Percentiles rank a stretch among this genome's conserved stretches.
Conservation (phyloP, 805 yeast genomes). For the Lipomyces lipofer region DNA sequence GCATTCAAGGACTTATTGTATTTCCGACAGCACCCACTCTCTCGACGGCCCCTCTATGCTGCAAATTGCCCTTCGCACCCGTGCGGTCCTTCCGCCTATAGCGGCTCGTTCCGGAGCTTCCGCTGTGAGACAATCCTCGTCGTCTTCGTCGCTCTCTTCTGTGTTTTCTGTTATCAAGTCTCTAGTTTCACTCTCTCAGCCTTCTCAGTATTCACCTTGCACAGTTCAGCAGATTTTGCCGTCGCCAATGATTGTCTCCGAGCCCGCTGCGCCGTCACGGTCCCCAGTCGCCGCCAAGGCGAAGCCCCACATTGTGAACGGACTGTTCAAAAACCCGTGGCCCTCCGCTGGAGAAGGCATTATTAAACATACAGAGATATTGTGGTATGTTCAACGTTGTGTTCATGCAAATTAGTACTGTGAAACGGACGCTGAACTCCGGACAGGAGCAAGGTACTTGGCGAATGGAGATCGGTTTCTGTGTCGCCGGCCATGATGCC, state of each 20-base stretch:
- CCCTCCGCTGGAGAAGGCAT: slow-evolving; percentile 15
- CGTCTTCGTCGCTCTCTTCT: slow-evolving; percentile 10
- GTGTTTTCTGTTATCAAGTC: slow-evolving; percentile 1
- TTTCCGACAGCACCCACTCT: too few relatives aligned
- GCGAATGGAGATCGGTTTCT: slow-evolving; percentile 17
- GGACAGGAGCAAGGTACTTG: background rate
- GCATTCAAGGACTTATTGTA: too few relatives aligned
- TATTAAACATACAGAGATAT: slow-evolving; percentile 1
- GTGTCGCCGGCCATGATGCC: slow-evolving; percentile 19
- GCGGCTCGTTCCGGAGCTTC: too few relatives aligned
- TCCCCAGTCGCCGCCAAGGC: slow-evolving; percentile 9
- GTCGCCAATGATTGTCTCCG: slow-evolving; percentile 8
- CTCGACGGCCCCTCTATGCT: too few relatives aligned
- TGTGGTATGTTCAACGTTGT: slow-evolving; percentile 6
- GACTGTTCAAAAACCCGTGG: slow-evolving; percentile 20
- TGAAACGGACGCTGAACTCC: background rate
- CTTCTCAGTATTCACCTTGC: background rate
- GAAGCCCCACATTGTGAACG: slow-evolving; percentile 8
- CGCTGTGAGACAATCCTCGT: too few relatives aligned
- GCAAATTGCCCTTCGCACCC: too few relatives aligned
- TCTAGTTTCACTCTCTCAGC: background rate
- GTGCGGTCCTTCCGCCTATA: too few relatives aligned
- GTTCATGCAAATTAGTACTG: background rate
- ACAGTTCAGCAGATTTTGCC: background rate
- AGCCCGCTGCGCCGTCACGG: slow-evolving; percentile 2